These are phyloP conservation scores for Chytriomyces confervae DNA, from an alignment of 192 early-diverging fungal species.

Conservation along the genomic window DNA sequence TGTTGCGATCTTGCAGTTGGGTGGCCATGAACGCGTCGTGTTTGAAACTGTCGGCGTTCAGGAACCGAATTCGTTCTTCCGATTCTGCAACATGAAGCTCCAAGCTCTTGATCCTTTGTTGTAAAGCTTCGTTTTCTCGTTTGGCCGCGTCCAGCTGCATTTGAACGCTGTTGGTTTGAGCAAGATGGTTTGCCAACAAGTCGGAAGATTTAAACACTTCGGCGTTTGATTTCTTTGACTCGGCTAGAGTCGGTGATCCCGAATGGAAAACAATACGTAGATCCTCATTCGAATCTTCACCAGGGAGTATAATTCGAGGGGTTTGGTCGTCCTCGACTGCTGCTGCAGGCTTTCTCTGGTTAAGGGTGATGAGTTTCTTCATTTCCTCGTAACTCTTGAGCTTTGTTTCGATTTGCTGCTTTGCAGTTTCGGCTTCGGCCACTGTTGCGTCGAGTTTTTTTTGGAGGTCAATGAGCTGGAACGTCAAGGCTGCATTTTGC, in stretches of 20 bases:
- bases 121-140: background rate
- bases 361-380: slow-evolving; percentile 16
- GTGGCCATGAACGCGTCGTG: background rate
- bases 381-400: slow-evolving; percentile 33
- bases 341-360: background rate
- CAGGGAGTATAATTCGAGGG: background rate
- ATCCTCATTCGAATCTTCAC: background rate
- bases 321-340: background rate
- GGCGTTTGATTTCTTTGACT: background rate
- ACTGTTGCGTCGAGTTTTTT: slow-evolving; percentile 15
- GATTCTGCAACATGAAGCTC: background rate
- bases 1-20: slow-evolving; percentile 13
- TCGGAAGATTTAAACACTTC: slow-evolving; percentile 15
- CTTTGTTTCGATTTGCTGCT: slow-evolving; percentile 7
- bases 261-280: background rate
- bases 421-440: slow-evolving; percentile 5
- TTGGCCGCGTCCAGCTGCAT: slow-evolving; percentile 12
- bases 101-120: background rate
- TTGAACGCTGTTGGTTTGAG: background rate
- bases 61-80: slow-evolving; percentile 7
- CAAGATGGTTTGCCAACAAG: background rate
- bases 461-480: slow-evolving; percentile 19
- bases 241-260: background rate
- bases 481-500: background rate
- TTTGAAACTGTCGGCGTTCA: slow-evolving; percentile 16